Evolutionary conservation across 257 asterid genomes (phyloP), one percentile per base, ranked within the genome.

Genomic region (Ballota nigra): DNA sequence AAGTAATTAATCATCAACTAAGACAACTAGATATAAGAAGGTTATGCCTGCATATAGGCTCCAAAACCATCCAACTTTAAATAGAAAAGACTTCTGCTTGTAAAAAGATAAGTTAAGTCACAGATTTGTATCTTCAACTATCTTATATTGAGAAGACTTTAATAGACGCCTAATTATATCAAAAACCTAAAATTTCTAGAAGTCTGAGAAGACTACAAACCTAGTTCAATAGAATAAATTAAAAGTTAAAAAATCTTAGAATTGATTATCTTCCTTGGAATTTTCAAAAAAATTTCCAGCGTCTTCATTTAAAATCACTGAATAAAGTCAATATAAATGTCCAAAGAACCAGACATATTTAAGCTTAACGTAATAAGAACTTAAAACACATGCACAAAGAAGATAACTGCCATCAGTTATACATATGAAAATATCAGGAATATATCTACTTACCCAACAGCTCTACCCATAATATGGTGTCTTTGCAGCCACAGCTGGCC

Each of bases 391-490:
- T 40, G 31, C 65, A 69, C 47, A 22, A 22, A 55, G 28, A 36
- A 56, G 38, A 20, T 57, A 57, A n/a, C n/a, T 12, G 33, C 71
- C 56, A 26, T 22, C 23, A 56, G 55, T 63, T 68, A 15, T 41
- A 77, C 4, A 72, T 1, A 1, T 23, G 26, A 45, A 45, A 75
- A 33, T 5, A 34, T 19, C 29, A 0, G 41, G 43, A 56, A 58
- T 51, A n/a, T 22, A 47, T 70, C 63, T 80, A 81, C 92, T 92
- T 77, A 95, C 99, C 99, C 99, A 49, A 95, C 96, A 69, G 98
- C 99, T 87, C 99, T 87, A 73, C 99, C 99, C 99, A 95, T 90
- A 63, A 95, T 92, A 75, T 95, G 98, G 62, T 92, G 94, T 78
- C 96, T 85, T 38, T 92, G 86, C 70, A 95, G 83, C 99, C 99